Conservation (phyloP, 176 grass and related monocot genomes). For the Lolium multiflorum region DNA sequence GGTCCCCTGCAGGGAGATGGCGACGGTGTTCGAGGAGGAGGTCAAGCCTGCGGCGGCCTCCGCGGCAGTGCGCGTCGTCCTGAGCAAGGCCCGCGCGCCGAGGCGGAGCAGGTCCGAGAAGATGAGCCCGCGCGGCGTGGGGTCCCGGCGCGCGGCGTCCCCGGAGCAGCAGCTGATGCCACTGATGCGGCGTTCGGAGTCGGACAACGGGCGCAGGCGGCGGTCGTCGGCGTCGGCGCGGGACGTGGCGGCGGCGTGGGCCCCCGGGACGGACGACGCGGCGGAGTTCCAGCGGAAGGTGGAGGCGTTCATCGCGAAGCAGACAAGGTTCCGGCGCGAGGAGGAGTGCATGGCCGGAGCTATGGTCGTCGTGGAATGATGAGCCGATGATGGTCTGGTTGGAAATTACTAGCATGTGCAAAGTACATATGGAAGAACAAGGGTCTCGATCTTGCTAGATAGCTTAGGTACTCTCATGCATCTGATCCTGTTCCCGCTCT, state of each 20-base stretch:
- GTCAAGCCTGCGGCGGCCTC: conserved; percentile 26
- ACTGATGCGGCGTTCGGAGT: conserved; percentile 60
- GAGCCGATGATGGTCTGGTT: neutral
- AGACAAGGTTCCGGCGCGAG: conserved; percentile 80
- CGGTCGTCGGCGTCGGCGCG: conserved; percentile 44
- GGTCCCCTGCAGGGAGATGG: neutral
- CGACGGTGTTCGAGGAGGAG: conserved; percentile 51
- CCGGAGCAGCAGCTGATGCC: conserved; percentile 37
- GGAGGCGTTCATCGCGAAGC: conserved; percentile 90
- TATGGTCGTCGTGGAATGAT: conserved; percentile 39
- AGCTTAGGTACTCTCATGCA: neutral
- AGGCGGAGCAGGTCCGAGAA: conserved; percentile 69
- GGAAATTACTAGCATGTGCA: neutral
- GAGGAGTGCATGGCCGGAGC: conserved; percentile 76
- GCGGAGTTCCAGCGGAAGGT: conserved; percentile 78
- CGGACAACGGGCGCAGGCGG: conserved; percentile 54
- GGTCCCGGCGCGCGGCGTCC: conserved; percentile 28
- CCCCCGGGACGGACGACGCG: conserved; percentile 55
- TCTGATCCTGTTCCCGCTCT: neutral
- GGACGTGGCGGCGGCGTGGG: conserved; percentile 43
- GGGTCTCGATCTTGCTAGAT: neutral
- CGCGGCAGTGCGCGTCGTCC: conserved; percentile 27
- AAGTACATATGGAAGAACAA: conserved; percentile 37
- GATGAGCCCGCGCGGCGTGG: conserved; percentile 38
- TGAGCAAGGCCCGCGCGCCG: conserved; percentile 46